Base-by-base conservation (phyloP, 2,329 filamentous ascomycete genomes). In the Aquanectria penicillioides region DNA sequence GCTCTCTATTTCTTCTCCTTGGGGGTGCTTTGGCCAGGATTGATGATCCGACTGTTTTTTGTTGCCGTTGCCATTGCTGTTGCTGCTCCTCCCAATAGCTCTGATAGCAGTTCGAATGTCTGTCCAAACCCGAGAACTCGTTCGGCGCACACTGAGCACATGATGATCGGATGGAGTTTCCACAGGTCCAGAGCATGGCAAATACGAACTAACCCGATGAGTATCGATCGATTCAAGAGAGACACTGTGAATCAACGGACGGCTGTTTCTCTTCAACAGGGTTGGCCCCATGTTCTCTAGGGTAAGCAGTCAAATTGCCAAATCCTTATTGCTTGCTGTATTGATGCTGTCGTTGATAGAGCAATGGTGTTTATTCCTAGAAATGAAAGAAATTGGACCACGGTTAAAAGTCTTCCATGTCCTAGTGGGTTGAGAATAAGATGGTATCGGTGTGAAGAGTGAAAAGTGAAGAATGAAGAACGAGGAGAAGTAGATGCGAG, bases 21-120 rank as follows among this genome's bases (percentile, higher is more conserved):
- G n/a, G n/a, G n/a, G n/a, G n/a, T n/a, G n/a, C n/a, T n/a, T n/a
- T n/a, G n/a, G n/a, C n/a, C n/a, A 11, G 6, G n/a, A 18, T 7
- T 9, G n/a, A 11, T n/a, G 12, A 7, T 29, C 13, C 2, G 25
- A n/a, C 2, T 8, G 34, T 22, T 15, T 59, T 71, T 50, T 56
- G 68, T 68, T 67, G 37, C 65, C 68, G 7, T 63, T 67, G 23
- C 71, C 69, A n/a, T 68, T 67, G 37, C 65, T 68, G 7, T 63
- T 67, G 23, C 71, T 69, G n/a, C 61, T 71, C 48, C 67, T 70
- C 17, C 71, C 68, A 20, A 77, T 71, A 2, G 68, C 73, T 36
- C 64, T 73, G 49, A 77, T 69, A 17, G 71, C 75, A 12, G 68
- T 68, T 4, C 73, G 69, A 20, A 77, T 71, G 29, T 76, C 75